Conservation (phyloP, 176 grass and related monocot species). For the Musa acuminata region DNA sequence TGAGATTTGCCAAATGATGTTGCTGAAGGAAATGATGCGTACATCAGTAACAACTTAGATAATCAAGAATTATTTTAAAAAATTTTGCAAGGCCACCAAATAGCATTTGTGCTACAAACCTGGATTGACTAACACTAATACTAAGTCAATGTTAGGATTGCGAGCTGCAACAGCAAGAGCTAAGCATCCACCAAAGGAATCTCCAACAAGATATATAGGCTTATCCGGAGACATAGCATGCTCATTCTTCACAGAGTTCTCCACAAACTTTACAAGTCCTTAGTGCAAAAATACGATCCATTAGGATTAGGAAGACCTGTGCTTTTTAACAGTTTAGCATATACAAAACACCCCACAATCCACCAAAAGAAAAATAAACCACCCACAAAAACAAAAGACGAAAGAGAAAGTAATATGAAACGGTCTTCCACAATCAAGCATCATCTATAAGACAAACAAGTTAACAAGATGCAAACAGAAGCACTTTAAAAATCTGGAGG, state of each 20-base stretch:
- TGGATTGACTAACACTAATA: constrained; percentile 87
- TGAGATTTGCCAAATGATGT: constrained; percentile 71
- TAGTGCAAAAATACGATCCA: constrained; percentile 5
- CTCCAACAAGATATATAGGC: constrained; percentile 64
- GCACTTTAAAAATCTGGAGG: too few relatives aligned
- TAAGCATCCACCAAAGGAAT: constrained; percentile 74
- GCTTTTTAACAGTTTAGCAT: not conserved
- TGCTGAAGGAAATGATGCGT: constrained; percentile 31
- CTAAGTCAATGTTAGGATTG: constrained; percentile 51
- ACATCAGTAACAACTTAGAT: not conserved
- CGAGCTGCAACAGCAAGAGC: constrained; percentile 58
- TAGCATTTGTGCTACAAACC: constrained; percentile 19
- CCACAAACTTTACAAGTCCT: constrained; percentile 61
- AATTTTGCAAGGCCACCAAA: not conserved
- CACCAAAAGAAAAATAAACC: not conserved
- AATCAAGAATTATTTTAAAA: not conserved
- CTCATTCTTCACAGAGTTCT: constrained; percentile 45
- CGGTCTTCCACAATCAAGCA: too few relatives aligned
- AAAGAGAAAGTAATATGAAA: not conserved
- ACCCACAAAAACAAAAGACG: not conserved
- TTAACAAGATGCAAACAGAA: too few relatives aligned
- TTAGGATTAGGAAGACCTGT: not conserved
- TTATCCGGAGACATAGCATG: constrained; percentile 40
- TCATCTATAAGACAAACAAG: too few relatives aligned
- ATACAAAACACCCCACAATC: not conserved